phyloP scores from a whole-genome alignment of 129 eudicot species.

The Solidago caesia region DNA sequence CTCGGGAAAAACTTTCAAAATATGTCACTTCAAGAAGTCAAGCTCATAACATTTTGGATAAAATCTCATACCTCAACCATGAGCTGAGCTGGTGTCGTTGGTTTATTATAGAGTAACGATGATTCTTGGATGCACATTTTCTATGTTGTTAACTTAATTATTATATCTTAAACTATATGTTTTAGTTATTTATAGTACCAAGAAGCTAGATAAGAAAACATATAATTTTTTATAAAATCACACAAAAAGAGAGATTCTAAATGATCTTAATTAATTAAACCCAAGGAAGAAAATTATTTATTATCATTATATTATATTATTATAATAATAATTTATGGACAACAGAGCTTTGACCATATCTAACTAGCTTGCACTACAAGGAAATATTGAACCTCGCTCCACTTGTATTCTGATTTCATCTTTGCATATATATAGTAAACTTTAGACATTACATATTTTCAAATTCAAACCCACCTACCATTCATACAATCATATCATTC shows the following conservation, averaged over 20 bases:
- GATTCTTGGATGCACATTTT: no score
- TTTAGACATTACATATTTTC: neutral
- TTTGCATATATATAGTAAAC: neutral
- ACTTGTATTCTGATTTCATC: neutral
- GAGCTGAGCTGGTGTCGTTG: no score
- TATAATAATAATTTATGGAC: neutral
- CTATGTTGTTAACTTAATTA: no score
- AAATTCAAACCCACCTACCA: conserved; percentile 17
- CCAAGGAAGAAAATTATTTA: neutral
- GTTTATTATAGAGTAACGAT: no score
- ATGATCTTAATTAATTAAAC: neutral
- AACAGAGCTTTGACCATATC: conserved; percentile 18
- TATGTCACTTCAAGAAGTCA: no score
- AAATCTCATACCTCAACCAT: no score
- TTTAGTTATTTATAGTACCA: no score
- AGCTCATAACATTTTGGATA: no score
- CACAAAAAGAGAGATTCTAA: neutral
- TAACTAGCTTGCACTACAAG: conserved; percentile 25
- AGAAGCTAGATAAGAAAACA: neutral
- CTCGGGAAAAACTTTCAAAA: no score
- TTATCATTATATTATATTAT: no score
- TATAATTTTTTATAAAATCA: neutral
- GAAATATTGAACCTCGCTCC: neutral
- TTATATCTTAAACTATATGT: no score
- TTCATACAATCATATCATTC: neutral